A percentile compares a stretch with the other conserved stretches of the same genome.
Evolutionary conservation across 495 filamentous ascomycete species (phyloP).

Genomic region (Xylaria cubensis): DNA sequence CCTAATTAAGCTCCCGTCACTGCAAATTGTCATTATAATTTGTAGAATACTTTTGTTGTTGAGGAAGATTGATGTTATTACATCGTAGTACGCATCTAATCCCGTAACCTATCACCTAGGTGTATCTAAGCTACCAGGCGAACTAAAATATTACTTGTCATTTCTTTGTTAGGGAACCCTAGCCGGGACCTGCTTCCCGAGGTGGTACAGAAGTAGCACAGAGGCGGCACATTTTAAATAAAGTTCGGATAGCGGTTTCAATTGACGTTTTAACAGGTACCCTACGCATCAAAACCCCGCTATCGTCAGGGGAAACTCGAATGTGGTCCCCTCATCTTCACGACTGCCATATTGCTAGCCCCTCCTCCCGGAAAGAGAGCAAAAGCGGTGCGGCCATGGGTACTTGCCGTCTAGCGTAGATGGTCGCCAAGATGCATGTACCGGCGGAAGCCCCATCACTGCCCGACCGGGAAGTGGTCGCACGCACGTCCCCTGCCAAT

Average conservation of each 20-base stretch:
- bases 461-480: not conserved
- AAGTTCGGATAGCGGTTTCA: slow-evolving; percentile 1
- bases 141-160: not conserved
- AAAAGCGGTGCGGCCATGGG: not conserved
- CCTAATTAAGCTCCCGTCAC: not conserved
- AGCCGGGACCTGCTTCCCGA: not conserved
- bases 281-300: not conserved
- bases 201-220: not conserved
- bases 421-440: not conserved
- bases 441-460: not conserved
- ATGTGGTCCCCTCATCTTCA: slow-evolving; percentile 3
- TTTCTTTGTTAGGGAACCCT: not conserved
- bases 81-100: not conserved
- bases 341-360: not conserved
- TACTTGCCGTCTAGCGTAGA: slow-evolving; percentile 3
- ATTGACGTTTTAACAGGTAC: not conserved
- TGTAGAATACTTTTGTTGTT: no score
- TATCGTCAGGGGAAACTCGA: slow-evolving; percentile 22
- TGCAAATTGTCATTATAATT: not conserved
- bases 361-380: slow-evolving; percentile 18
- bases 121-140: not conserved
- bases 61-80: not conserved
- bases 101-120: not conserved
- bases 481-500: slow-evolving; percentile 21
- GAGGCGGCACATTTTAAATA: not conserved